phyloP scores from a whole-genome alignment of 2,329 filamentous ascomycete genomes.

The Cercospora brassicicola region DNA sequence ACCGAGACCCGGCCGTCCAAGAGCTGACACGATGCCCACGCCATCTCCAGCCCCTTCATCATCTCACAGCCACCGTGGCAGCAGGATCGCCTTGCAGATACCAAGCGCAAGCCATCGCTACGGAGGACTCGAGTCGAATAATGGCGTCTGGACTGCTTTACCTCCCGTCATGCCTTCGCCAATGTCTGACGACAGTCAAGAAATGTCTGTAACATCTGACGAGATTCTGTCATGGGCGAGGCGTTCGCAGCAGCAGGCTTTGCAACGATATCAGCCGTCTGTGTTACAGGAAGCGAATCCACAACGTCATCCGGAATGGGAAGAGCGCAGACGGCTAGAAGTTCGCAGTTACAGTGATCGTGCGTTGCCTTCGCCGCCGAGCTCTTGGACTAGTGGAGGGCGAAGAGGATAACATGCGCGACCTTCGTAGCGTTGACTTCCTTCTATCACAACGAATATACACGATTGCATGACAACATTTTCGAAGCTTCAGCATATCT shows the following conservation, averaged over 20 bases:
- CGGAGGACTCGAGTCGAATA: not conserved
- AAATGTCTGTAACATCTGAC: not conserved
- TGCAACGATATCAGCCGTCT: not conserved
- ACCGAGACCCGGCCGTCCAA: not conserved
- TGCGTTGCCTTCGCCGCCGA: not conserved
- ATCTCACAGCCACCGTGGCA: not conserved
- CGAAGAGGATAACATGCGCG: not conserved
- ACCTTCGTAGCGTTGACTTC: not conserved
- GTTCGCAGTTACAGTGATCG: conserved; percentile 7
- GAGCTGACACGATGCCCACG: not conserved
- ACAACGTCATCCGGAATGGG: not conserved
- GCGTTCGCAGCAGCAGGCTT: not conserved
- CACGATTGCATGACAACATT: not conserved
- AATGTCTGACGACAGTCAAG: not conserved
- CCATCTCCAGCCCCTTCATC: not conserved
- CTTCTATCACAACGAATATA: not conserved
- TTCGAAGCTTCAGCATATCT: not conserved
- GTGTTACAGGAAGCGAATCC: not conserved
- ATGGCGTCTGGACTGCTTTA: not conserved
- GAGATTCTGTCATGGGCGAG: not conserved
- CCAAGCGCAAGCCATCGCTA: not conserved
- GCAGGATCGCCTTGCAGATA: not conserved
- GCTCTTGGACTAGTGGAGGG: not conserved
- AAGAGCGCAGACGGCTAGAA: not conserved
- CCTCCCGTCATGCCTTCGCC: not conserved